Base-by-base conservation (phyloP, 345 rosid species). In the Acer negundo region DNA sequence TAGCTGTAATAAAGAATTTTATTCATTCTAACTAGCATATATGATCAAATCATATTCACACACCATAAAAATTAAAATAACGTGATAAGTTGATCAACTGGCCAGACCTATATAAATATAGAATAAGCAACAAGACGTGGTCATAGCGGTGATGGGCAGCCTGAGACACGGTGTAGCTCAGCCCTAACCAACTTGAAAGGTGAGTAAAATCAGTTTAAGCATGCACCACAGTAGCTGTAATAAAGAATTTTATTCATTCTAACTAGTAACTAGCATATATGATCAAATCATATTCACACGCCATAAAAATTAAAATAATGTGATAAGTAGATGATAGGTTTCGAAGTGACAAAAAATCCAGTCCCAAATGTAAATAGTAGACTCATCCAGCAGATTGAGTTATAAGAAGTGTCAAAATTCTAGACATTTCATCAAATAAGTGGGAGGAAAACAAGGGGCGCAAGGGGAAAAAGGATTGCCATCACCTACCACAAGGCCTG, bases 401-500 rank as follows among this genome's bases (percentile, higher is more conserved):
- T 72, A 72, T 38, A 35, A 56, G 49, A 72, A 55, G n/a, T 19
- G 71, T 55, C 31, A 62, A 46, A 53, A 72, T 51, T 63, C 72
- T 61, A 23, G 64, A 70, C n/a, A 67, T 63, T 19, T 67, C 42
- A 42, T 20, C 10, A 70, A 72, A 16, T n/a, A 55, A 31, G 70
- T 12, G 46, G 23, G 69, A 68, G 19, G 56, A 66, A 73, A 62
- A 8, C 2, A 73, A 67, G 59, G 9, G 44, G 24, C 62, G 58
- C 8, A 59, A 20, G 24, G n/a, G 62, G 8, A 59, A 47, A 40
- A 15, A 66, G 49, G 47, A 73, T 61, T 68, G 56, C 77, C 26
- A 80, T 76, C 75, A 87, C 92, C 70, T 94, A 96, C 99, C 98
- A 91, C 97, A 77, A 96, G 97, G 75, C 97, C 99, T 73, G 99